Evolutionary conservation across 805 yeast species (phyloP), one percentile per base, ranked within the genome.

Genomic region (Kodamaea neixiangensis): DNA sequence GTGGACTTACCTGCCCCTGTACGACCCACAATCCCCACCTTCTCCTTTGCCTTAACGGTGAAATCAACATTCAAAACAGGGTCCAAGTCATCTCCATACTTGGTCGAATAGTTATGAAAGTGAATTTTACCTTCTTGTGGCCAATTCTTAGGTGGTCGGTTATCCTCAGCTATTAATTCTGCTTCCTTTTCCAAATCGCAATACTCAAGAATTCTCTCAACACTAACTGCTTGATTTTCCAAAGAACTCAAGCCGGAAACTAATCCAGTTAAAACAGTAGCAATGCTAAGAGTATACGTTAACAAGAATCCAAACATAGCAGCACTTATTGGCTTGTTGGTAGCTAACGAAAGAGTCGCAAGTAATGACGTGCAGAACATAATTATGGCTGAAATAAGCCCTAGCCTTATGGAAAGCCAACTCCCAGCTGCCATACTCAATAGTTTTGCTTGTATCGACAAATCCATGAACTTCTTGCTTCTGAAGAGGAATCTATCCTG

Each of bases 11-110:
- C 71, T 3, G 85, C 81, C 5, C 78, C 79, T 65, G 98, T 93
- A 64, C 97, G 80, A 21, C 97, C 98, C 50, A 93, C 97, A 67
- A 92, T 90, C 97, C n/a, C 97, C 62, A 92, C 76, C 67, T 93
- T 93, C 65, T 92, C 97, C 50, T 79, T 74, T 1, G 91, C 81
- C 45, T 82, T 76, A 59, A 92, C 82, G 7, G 78, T 69, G 15
- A 93, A 62, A 52, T 73, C 77, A 59, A 93, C 79, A 51, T 84
- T 86, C 68, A 92, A 75, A 3, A 89, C 94, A 15, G 87, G 77
- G 46, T 89, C 96, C 55, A 93, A 76, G 51, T 86, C 90, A 10
- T 84, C 81, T 66, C 97, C 83, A 64, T 92, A 93, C 51, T 89
- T 79, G 3, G 97, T 84, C 13, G 90, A 82, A 65, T 90, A 93